Evolutionary conservation across 2,329 filamentous ascomycete species (phyloP).

Genomic region (Immersiporthe knoxdaviesiana): DNA sequence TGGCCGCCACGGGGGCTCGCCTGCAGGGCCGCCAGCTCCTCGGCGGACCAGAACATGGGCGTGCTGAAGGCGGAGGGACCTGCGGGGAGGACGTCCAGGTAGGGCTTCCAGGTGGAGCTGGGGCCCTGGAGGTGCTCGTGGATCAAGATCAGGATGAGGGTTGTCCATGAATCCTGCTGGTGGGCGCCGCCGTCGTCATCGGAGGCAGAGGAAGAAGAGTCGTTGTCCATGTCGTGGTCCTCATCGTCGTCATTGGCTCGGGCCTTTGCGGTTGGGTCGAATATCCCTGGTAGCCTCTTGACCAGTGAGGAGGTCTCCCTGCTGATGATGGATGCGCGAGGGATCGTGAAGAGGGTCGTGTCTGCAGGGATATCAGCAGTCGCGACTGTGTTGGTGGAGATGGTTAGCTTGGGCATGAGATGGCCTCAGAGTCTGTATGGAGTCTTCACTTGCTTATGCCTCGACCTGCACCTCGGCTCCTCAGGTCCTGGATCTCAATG

Average conservation of each 20-base stretch:
- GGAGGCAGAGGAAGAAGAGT: slow-evolving; percentile 44
- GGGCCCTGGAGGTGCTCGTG: slow-evolving; percentile 68
- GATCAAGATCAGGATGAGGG: slow-evolving; percentile 76
- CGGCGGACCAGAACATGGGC: slow-evolving; percentile 83
- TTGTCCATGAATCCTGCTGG: slow-evolving; percentile 56
- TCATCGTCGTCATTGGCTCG: slow-evolving; percentile 37
- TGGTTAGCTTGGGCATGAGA: background rate
- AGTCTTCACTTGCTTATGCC: slow-evolving; percentile 52
- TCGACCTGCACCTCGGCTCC: slow-evolving; percentile 54
- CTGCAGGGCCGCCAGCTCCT: slow-evolving; percentile 73
- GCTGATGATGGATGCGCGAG: slow-evolving; percentile 71
- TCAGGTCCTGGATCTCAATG: slow-evolving; percentile 57
- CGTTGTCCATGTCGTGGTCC: slow-evolving; percentile 38
- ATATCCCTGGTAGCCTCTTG: slow-evolving; percentile 57
- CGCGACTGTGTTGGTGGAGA: slow-evolving; percentile 60
- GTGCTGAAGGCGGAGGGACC: slow-evolving; percentile 72
- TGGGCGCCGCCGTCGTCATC: slow-evolving; percentile 44
- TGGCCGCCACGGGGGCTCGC: slow-evolving; percentile 75
- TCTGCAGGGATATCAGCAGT: slow-evolving; percentile 70
- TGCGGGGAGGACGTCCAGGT: slow-evolving; percentile 68
- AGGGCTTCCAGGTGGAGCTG: slow-evolving; percentile 73
- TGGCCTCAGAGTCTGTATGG: too few species aligned
- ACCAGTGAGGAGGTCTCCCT: slow-evolving; percentile 72
- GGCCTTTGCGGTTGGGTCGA: slow-evolving; percentile 39
- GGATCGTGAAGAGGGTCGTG: slow-evolving; percentile 80